Evolutionary conservation across 2,329 filamentous ascomycete species (phyloP).

Genomic region (Arthroderma sp.): DNA sequence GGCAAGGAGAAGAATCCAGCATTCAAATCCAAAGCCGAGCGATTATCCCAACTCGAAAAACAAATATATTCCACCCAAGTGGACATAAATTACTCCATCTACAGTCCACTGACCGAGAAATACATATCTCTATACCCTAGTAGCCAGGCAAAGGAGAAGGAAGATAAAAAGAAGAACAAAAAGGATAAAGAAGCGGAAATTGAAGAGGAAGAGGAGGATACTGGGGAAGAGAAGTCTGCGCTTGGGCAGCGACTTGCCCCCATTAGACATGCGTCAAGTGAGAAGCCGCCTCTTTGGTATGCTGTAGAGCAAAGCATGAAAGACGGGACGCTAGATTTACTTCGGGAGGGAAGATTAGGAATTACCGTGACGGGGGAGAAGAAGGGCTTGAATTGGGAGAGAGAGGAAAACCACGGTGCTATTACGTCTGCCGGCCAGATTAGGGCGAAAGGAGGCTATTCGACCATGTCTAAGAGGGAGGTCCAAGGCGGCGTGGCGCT

Average conservation of each 20-base stretch:
- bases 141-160: constrained; percentile 15
- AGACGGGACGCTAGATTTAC: constrained; percentile 31
- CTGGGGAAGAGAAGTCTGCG: constrained; percentile 11
- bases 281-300: constrained; percentile 35
- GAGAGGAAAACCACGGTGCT: not conserved
- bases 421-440: not conserved
- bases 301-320: constrained; percentile 35
- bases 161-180: constrained; percentile 1
- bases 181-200: not conserved
- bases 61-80: constrained; percentile 41
- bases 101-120: constrained; percentile 48
- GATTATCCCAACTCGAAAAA: constrained; percentile 19
- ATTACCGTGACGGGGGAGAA: constrained; percentile 17
- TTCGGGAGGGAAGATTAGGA: constrained; percentile 32
- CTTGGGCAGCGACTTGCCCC: constrained; percentile 13
- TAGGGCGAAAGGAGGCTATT: not conserved
- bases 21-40: constrained; percentile 9
- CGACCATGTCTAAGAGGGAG: not conserved
- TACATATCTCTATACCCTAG: constrained; percentile 47
- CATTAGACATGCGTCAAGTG: constrained; percentile 11
- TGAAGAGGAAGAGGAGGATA: constrained; percentile 3
- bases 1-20: not conserved
- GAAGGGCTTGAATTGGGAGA: constrained; percentile 4
- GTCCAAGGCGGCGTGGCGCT: not conserved
- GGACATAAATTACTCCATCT: constrained; percentile 52